These are phyloP conservation scores for Fraxinus pennsylvanica DNA, from an alignment of 257 asterid genomes.

Conservation along the genomic window DNA sequence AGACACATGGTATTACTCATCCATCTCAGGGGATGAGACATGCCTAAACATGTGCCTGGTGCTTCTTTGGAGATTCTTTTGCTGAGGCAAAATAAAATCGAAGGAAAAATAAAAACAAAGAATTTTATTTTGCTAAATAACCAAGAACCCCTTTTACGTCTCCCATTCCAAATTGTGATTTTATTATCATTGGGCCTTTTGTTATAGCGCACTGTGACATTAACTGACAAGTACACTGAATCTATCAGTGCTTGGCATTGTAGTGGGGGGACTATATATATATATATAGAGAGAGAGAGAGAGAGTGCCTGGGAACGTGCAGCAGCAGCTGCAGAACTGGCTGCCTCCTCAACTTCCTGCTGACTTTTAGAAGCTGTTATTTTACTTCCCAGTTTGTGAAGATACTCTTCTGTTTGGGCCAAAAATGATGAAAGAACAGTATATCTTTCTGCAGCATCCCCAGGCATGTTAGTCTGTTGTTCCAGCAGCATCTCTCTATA, in stretches of 20 bases:
- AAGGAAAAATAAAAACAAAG: background rate
- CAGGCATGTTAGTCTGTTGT: constrained; percentile 79
- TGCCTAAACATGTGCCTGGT: background rate
- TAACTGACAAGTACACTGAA: background rate
- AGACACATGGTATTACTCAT: background rate
- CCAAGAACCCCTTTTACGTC: background rate
- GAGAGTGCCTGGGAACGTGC: constrained; percentile 83
- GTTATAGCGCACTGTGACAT: background rate
- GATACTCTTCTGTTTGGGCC: constrained; percentile 94
- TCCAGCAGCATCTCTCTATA: constrained; percentile 98
- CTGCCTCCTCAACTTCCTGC: constrained; percentile 99
- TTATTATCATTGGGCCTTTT: background rate
- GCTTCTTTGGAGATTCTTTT: background rate
- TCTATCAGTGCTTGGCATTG: background rate
- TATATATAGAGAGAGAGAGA: constrained; percentile 19
- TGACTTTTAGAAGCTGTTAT: constrained; percentile 93
- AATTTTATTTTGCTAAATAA: background rate
- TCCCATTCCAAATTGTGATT: background rate
- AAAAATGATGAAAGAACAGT: constrained; percentile 92
- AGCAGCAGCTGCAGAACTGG: constrained; percentile 76
- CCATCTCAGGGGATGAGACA: background rate
- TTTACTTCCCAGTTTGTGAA: constrained; percentile 83
- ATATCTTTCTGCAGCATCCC: constrained; percentile 98
- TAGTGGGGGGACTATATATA: too few relatives aligned
- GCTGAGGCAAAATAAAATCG: background rate